A percentile compares a stretch with the other conserved stretches of the same genome.
These are phyloP conservation scores for Poronia punctata DNA, from an alignment of 495 filamentous ascomycete genomes.

Conservation along the genomic window DNA sequence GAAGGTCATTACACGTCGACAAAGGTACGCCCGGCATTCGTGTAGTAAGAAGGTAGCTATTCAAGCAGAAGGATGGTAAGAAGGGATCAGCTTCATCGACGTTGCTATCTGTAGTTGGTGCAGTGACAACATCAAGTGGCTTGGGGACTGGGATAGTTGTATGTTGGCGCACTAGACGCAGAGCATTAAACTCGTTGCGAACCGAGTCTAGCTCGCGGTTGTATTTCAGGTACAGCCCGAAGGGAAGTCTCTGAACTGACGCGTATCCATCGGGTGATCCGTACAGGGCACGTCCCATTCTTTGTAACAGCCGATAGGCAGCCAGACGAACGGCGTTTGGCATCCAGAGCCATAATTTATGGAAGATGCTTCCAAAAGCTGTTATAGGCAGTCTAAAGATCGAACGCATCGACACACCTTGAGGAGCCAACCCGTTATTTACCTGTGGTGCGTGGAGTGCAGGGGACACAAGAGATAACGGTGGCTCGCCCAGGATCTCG, in stretches of 20 bases:
- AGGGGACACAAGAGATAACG: not conserved
- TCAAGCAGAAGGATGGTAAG: constrained; percentile 3
- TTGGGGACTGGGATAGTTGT: constrained; percentile 22
- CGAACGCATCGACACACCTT: not conserved
- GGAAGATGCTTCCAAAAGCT: not conserved
- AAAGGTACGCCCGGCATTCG: constrained; percentile 18
- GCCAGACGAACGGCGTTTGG: constrained; percentile 13
- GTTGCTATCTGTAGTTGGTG: no score
- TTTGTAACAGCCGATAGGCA: constrained; percentile 18
- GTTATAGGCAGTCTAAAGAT: not conserved
- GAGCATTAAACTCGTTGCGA: constrained; percentile 26
- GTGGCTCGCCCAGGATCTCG: not conserved
- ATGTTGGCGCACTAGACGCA: constrained; percentile 17
- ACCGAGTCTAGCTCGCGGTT: constrained; percentile 5
- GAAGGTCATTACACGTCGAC: constrained; percentile 14
- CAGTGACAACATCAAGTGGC: constrained; percentile 20
- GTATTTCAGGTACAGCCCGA: constrained; percentile 29
- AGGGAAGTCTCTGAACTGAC: constrained; percentile 22
- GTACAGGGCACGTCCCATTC: constrained; percentile 18
- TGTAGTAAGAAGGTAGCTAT: constrained; percentile 18
- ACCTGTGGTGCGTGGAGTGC: not conserved
- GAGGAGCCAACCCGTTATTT: constrained; percentile 1
- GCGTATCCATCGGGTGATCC: constrained; percentile 2
- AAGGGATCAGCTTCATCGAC: not conserved
- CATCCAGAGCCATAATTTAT: constrained; percentile 14